Evolutionary conservation across 108 stramenopile genomes (phyloP), one percentile per base, ranked within the genome.

Genomic region (Stephanodiscus minutulus): DNA sequence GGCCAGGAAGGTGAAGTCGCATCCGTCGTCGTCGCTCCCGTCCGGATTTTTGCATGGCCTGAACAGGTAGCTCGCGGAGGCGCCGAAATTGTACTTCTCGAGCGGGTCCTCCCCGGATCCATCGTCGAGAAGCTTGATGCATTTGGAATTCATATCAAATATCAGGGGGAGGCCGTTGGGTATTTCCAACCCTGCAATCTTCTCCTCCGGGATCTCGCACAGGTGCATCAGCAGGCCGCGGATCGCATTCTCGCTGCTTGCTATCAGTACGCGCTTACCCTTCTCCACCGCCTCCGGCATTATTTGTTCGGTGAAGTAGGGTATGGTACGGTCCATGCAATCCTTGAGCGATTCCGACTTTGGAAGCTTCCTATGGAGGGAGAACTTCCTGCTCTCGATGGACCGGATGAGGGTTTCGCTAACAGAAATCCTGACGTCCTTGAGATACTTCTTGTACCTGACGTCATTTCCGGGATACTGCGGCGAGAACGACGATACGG

Each of bases 171-270:
- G 64, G n/a, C 97, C 97, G 47, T 98, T 99, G 1, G 98, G 98
- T 55, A 99, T 95, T 74, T 99, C 93, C 18, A 99, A 70, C 7
- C 82, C 94, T 1, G 88, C 82, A 59, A 99, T 97, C 49, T 93
- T 90, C 0, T 97, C 96, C 31, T 91, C 91, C 11, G 96, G 92
- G 39, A 99, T 98, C 29, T 93, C 96, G 67, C 98, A 98, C 5
- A 99, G 79, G 75, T 98, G 93, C 96, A 98, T 98, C 11, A 98
- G 80, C 5, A 99, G 78, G 0, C 97, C 99, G 52, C 99, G 92
- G 55, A 99, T 96, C n/a, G 97, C 95, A 86, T 98, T 98, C 64
- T 98, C 99, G 62, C 95, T 95, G 41, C 95, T 95, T 13, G 94
- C 91, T 41, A 99, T 97, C 20, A 99, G 68, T 3, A 99, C 96